These are phyloP conservation scores for Pyrenophora seminiperda DNA, from an alignment of 2,329 filamentous ascomycete genomes.

Conservation along the genomic window DNA sequence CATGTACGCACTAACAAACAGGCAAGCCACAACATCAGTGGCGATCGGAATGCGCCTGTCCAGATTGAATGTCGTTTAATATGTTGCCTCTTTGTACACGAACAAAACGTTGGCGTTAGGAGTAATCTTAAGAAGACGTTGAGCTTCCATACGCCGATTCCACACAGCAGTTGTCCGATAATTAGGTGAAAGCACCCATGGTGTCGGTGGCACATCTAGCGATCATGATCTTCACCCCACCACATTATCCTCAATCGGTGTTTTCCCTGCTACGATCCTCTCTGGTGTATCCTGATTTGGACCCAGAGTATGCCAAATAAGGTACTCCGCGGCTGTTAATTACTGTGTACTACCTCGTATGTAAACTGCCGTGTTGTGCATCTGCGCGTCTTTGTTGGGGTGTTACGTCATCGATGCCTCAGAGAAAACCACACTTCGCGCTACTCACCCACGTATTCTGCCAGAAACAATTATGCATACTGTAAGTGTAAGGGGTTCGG, in stretches of 20 bases:
- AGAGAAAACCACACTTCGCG: no score
- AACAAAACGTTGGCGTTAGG: not conserved
- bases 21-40: conserved; percentile 17
- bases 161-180: not conserved
- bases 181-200: not conserved
- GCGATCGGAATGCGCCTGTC: conserved; percentile 4
- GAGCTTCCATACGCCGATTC: not conserved
- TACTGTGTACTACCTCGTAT: not conserved
- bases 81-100: not conserved
- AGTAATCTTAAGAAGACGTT: no score
- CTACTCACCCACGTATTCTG: no score
- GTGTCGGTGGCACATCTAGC: not conserved
- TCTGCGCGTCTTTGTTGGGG: not conserved
- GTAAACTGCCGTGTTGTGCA: not conserved
- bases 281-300: conserved; percentile 2
- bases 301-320: not conserved
- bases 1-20: conserved; percentile 22
- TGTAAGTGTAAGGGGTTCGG: no score
- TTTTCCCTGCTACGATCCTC: conserved; percentile 17
- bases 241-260: not conserved
- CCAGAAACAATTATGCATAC: no score
- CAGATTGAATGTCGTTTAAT: not conserved
- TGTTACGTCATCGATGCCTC: conserved; percentile 4
- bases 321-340: not conserved
- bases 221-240: conserved; percentile 14